phyloP scores from a whole-genome alignment of 805 yeast species.

The Cyberlindnera mycetangii region DNA sequence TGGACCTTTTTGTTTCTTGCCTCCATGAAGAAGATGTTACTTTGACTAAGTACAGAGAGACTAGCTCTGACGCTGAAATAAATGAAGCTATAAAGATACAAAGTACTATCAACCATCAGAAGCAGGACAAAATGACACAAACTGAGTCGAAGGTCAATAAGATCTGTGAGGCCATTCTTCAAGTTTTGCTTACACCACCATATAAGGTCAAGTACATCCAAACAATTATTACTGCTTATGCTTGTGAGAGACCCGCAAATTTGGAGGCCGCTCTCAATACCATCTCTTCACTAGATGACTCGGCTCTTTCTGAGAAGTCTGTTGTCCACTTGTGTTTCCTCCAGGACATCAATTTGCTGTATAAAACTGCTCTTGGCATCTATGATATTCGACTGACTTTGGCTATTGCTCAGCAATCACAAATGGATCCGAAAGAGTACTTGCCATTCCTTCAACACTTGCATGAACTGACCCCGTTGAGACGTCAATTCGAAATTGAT shows the following conservation, averaged over 20 bases:
- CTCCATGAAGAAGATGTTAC: conserved; percentile 85
- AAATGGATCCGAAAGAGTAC: conserved; percentile 96
- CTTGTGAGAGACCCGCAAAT: conserved; percentile 88
- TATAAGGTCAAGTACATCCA: conserved; percentile 62
- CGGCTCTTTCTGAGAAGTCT: conserved; percentile 51
- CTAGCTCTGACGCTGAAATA: conserved; percentile 36
- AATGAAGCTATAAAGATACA: conserved; percentile 32
- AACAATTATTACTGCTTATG: conserved; percentile 84
- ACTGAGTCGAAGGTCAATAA: conserved; percentile 62
- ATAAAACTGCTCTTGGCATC: conserved; percentile 73
- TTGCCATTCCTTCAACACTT: conserved; percentile 85
- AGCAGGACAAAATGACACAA: conserved; percentile 37
- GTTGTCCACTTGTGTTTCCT: conserved; percentile 86
- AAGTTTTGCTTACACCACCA: conserved; percentile 48
- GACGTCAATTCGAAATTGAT: conserved; percentile 77
- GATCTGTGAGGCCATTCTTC: conserved; percentile 69
- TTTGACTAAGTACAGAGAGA: conserved; percentile 76
- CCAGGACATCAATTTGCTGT: conserved; percentile 82
- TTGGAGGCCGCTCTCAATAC: conserved; percentile 67
- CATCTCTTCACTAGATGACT: conserved; percentile 50
- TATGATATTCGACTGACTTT: conserved; percentile 82
- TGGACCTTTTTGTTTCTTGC: conserved; percentile 86
- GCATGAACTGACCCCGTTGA: conserved; percentile 60
- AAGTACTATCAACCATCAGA: conserved; percentile 16
- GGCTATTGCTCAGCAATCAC: conserved; percentile 90